Conservation (phyloP, 129 eudicot species). For the Helianthus tuberosus region DNA sequence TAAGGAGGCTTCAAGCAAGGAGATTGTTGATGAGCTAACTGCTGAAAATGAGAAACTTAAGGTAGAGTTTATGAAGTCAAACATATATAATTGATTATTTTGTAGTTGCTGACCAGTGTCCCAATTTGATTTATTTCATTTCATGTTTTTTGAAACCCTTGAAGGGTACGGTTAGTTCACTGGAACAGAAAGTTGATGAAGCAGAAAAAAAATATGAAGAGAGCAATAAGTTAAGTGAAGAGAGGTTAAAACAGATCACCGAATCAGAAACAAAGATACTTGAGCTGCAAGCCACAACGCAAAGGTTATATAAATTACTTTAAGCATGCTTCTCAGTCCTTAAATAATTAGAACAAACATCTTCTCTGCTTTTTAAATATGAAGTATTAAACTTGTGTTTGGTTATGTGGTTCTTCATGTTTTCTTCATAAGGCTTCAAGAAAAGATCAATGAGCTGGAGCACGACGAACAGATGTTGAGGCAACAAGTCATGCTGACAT, state of each 20-base stretch:
- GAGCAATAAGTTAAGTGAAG: slow-evolving; percentile 60
- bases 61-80: slow-evolving; percentile 29
- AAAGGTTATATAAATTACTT: slow-evolving; percentile 53
- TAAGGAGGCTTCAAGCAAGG: slow-evolving; percentile 52
- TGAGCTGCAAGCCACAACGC: slow-evolving; percentile 57
- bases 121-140: slow-evolving; percentile 15
- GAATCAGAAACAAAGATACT: slow-evolving; percentile 69
- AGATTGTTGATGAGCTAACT: slow-evolving; percentile 46
- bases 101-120: background rate
- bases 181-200: slow-evolving; percentile 72
- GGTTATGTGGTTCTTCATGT: slow-evolving; percentile 18
- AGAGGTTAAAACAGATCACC: slow-evolving; percentile 56
- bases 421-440: slow-evolving; percentile 62
- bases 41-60: slow-evolving; percentile 58
- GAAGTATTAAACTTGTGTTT: slow-evolving; percentile 22
- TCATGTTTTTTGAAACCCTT: slow-evolving; percentile 18
- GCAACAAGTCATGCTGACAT: slow-evolving; percentile 44
- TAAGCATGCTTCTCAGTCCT: slow-evolving; percentile 20
- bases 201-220: slow-evolving; percentile 67
- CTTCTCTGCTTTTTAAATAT: slow-evolving; percentile 18
- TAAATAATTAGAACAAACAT: background rate
- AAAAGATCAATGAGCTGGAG: slow-evolving; percentile 60
- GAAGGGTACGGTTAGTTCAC: slow-evolving; percentile 62
- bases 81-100: background rate
- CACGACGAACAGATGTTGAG: slow-evolving; percentile 54